Conservation (phyloP, 2,329 filamentous ascomycete genomes). For the Mycosphaerella sp. region DNA sequence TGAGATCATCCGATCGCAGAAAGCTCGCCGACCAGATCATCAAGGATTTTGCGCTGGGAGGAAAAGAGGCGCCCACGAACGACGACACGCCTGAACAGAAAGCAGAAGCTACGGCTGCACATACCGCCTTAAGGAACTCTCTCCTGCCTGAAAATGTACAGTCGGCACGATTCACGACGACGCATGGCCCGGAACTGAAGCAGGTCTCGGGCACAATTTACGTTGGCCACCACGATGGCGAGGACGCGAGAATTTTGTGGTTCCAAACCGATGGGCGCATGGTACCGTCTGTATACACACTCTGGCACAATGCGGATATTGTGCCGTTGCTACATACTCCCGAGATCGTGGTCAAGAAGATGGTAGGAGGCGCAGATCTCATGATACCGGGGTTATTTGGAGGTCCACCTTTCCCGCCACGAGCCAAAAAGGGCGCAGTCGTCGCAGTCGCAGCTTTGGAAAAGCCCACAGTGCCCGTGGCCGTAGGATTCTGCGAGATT, state of each 20-base stretch:
- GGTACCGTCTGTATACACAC: constrained; percentile 54
- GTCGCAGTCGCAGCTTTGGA: constrained; percentile 58
- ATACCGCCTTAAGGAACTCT: constrained; percentile 50
- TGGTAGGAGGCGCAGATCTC: constrained; percentile 58
- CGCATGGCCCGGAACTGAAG: constrained; percentile 53
- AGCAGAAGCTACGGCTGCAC: constrained; percentile 38
- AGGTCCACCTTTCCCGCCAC: constrained; percentile 56
- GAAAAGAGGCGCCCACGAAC: constrained; percentile 20
- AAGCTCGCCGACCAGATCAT: constrained; percentile 63
- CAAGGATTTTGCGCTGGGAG: constrained; percentile 41
- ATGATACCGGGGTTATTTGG: constrained; percentile 62
- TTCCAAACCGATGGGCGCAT: constrained; percentile 54
- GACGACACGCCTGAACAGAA: constrained; percentile 40
- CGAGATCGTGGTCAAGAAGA: constrained; percentile 54
- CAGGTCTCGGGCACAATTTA: constrained; percentile 59
- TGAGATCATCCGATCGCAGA: constrained; percentile 61
- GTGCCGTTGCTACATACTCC: constrained; percentile 60
- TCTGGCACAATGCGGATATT: constrained; percentile 58
- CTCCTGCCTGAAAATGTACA: constrained; percentile 58
- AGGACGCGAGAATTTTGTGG: constrained; percentile 58
- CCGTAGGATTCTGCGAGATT: constrained; percentile 59
- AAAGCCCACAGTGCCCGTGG: constrained; percentile 54
- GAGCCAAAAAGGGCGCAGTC: constrained; percentile 53
- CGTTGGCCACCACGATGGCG: constrained; percentile 52
- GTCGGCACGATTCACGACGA: constrained; percentile 52